Conservation (phyloP, 345 rosid genomes). For the Noccaea bulbosa region DNA sequence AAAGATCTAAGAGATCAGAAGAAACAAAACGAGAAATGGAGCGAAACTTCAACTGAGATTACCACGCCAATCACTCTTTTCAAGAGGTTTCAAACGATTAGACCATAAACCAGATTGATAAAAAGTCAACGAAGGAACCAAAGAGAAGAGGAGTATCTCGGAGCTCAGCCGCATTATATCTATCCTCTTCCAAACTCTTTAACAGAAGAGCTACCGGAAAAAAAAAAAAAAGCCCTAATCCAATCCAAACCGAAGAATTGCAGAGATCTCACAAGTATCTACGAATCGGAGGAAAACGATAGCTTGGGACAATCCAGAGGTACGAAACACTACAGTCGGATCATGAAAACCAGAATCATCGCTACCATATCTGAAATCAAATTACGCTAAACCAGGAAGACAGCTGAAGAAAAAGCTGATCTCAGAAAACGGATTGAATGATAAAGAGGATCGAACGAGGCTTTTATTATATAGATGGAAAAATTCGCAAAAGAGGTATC, state of each 20-base stretch:
- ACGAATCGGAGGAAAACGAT: not conserved
- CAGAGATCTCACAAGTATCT: conserved; percentile 24
- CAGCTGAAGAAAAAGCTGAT: not conserved
- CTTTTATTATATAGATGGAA: not conserved
- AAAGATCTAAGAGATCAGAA: not conserved
- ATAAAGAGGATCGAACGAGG: not conserved
- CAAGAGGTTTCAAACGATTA: conserved; percentile 87
- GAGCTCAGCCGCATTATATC: conserved; percentile 75
- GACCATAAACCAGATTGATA: conserved; percentile 63
- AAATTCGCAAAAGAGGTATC: not conserved
- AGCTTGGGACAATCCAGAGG: not conserved
- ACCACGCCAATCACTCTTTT: conserved; percentile 96
- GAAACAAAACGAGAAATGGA: not conserved
- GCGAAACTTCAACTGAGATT: conserved; percentile 75
- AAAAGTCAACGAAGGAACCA: conserved; percentile 59
- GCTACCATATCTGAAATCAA: conserved; percentile 5
- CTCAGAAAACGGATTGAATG: conserved; percentile 2
- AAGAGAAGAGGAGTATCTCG: conserved; percentile 40
- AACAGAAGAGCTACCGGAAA: conserved; percentile 16
- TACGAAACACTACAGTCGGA: conserved; percentile 8
- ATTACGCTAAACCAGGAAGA: not conserved
- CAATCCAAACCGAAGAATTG: conserved; percentile 10
- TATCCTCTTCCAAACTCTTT: conserved; percentile 78
- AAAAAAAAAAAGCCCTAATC: conserved; percentile 28
- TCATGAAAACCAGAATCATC: conserved; percentile 22